Base-by-base conservation (phyloP, 495 filamentous ascomycete species). In the Chaetomidium leptoderma region DNA sequence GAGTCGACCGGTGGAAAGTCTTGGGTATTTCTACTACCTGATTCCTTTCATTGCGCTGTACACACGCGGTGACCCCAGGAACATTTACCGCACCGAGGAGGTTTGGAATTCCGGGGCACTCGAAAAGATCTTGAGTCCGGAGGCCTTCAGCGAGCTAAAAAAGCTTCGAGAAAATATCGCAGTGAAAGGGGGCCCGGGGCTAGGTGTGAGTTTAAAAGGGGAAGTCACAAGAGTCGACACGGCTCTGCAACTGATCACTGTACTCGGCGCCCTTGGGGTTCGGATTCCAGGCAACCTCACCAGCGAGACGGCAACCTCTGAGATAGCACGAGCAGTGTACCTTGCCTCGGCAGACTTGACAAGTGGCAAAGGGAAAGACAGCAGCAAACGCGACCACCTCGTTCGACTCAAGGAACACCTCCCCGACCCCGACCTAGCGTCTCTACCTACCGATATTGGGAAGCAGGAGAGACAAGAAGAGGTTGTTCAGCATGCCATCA, bases 21-120 rank as follows among this genome's bases (percentile, higher is more conserved):
- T 78, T 3, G 74, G 75, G 0, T 66, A 67, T 26, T 71, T 70
- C 47, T 77, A 76, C 64, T 63, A 72, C 59, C 62, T 76, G 26
- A 64, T 64, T 36, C 71, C 74, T 8, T 74, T 74, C 59, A 57
- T 75, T 36, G 48, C 53, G 16, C 48, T 69, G 6, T 74, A 76
- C 59, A 68, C 60, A n/a, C 39, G 52, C 9, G 43, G 61, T 8
- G 64, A 68, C 50, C 60, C 51, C 27, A 52, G 51, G 44, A 68
- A 72, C 53, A 26, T 58, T 14, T 58, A 58, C 36, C 33, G n/a
- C 6, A 13, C 23, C 35, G n/a, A 21, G 50, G 50, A n/a, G 1
- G 40, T 40, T 13, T 40, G 19, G 30, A n/a, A 19, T 11, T 4
- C n/a, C 9, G n/a, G n/a, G 2, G 16, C 0, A 2, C 35, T 52